Percentiles rank a stretch among this genome's conserved stretches.
Conservation (phyloP, 1,284 basidiomycete genomes). For the Xerocomus minutiporus region DNA sequence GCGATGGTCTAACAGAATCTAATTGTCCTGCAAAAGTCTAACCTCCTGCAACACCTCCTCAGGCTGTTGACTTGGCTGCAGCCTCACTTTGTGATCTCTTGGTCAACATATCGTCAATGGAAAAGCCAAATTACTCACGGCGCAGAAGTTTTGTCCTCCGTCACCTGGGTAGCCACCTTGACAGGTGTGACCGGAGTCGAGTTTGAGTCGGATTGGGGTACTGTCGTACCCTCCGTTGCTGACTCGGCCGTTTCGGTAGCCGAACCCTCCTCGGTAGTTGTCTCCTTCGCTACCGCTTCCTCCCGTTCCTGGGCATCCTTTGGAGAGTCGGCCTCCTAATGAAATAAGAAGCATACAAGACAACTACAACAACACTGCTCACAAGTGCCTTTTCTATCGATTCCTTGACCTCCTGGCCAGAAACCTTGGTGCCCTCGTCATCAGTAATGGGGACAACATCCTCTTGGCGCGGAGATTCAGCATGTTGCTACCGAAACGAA, state of each 20-base stretch:
- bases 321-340: slow-evolving; percentile 31
- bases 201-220: slow-evolving; percentile 4
- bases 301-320: slow-evolving; percentile 30
- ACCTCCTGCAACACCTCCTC: not conserved
- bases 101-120: slow-evolving; percentile 6
- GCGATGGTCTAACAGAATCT: not conserved
- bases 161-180: not conserved
- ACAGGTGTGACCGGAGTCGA: not conserved
- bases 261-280: not conserved
- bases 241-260: not conserved
- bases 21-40: slow-evolving; percentile 3
- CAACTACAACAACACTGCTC: slow-evolving; percentile 13
- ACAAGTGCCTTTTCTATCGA: slow-evolving; percentile 35
- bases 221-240: not conserved
- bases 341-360: slow-evolving; percentile 8
- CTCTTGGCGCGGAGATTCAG: slow-evolving; percentile 9
- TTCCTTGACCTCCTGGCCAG: slow-evolving; percentile 34
- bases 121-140: slow-evolving; percentile 14
- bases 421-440: slow-evolving; percentile 32
- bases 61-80: slow-evolving; percentile 7
- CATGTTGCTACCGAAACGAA: slow-evolving; percentile 19
- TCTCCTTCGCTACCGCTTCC: slow-evolving; percentile 13
- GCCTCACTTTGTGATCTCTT: slow-evolving; percentile 1
- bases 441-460: slow-evolving; percentile 22
- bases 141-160: slow-evolving; percentile 3